Evolutionary conservation across 306 rosid genomes (phyloP).

Genomic region (Castanospermum australe): DNA sequence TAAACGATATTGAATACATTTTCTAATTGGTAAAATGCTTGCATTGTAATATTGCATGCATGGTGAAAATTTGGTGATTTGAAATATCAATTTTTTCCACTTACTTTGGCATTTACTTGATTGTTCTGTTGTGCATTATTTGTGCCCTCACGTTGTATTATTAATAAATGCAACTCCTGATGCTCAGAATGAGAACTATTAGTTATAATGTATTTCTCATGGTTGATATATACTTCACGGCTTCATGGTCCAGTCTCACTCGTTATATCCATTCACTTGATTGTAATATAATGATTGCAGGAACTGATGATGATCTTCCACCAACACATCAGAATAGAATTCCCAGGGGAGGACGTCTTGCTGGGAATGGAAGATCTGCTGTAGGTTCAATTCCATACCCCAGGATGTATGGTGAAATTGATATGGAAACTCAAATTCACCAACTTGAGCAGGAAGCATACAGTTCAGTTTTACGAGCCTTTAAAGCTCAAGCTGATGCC

Average conservation of each 20-base stretch:
- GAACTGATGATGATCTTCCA: conserved; percentile 92
- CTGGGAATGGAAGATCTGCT: conserved; percentile 88
- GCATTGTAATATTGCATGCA: not conserved
- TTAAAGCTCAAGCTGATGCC: conserved; percentile 98
- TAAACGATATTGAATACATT: not conserved
- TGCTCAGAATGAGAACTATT: not conserved
- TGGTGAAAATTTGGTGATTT: conserved; percentile 8
- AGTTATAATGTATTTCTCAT: not conserved
- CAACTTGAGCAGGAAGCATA: conserved; percentile 98
- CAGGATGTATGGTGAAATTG: conserved; percentile 78
- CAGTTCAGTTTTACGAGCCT: conserved; percentile 97
- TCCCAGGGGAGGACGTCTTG: conserved; percentile 77
- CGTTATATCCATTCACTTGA: conserved; percentile 1
- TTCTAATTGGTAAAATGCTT: conserved; percentile 2
- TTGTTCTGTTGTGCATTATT: not conserved
- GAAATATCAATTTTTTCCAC: not conserved
- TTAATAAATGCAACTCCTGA: not conserved
- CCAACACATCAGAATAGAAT: conserved; percentile 82
- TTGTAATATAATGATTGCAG: conserved; percentile 38
- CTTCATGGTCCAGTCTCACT: conserved; percentile 5
- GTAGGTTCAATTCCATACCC: conserved; percentile 76
- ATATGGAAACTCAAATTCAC: conserved; percentile 95
- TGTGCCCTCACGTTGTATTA: not conserved
- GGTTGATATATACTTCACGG: conserved; percentile 4
- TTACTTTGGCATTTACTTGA: not conserved